phyloP scores from a whole-genome alignment of 2,329 filamentous ascomycete genomes.

The Aspergillus piperis region DNA sequence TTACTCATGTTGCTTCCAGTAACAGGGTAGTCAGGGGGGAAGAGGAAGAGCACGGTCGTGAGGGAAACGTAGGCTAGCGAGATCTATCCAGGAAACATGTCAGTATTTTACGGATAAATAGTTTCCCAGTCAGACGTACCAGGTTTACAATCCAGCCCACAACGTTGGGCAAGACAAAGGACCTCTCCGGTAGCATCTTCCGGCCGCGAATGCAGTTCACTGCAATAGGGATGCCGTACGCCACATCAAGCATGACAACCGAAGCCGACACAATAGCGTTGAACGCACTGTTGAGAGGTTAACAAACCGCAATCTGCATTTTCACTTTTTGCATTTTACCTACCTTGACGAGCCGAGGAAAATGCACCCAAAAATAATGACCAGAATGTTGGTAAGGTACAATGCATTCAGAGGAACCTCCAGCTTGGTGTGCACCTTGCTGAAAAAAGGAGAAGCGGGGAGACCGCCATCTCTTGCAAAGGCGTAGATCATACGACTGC shows the following conservation, averaged over 20 bases:
- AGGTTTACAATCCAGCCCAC: constrained; percentile 64
- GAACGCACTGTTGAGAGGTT: constrained; percentile 56
- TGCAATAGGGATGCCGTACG: constrained; percentile 72
- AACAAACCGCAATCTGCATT: not conserved
- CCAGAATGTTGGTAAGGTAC: constrained; percentile 59
- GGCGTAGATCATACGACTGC: constrained; percentile 39
- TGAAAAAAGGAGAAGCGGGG: constrained; percentile 61
- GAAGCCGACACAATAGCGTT: constrained; percentile 71
- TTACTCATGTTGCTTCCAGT: constrained; percentile 69
- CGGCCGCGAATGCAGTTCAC: constrained; percentile 70
- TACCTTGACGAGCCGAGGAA: constrained; percentile 63
- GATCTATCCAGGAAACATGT: constrained; percentile 45
- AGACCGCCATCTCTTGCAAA: constrained; percentile 63
- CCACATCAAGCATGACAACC: constrained; percentile 70
- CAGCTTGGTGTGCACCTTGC: constrained; percentile 61
- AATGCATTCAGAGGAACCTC: constrained; percentile 68
- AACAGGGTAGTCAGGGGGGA: constrained; percentile 68
- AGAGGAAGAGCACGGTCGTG: constrained; percentile 75
- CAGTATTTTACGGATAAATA: not conserved
- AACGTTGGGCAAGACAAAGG: constrained; percentile 57
- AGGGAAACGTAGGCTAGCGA: constrained; percentile 64
- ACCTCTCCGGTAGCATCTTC: constrained; percentile 62
- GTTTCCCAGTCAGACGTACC: constrained; percentile 33
- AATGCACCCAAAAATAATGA: constrained; percentile 69
- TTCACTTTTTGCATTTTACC: not conserved